phyloP scores from a whole-genome alignment of 768 basidiomycete species.

The Favolaschia claudopus region DNA sequence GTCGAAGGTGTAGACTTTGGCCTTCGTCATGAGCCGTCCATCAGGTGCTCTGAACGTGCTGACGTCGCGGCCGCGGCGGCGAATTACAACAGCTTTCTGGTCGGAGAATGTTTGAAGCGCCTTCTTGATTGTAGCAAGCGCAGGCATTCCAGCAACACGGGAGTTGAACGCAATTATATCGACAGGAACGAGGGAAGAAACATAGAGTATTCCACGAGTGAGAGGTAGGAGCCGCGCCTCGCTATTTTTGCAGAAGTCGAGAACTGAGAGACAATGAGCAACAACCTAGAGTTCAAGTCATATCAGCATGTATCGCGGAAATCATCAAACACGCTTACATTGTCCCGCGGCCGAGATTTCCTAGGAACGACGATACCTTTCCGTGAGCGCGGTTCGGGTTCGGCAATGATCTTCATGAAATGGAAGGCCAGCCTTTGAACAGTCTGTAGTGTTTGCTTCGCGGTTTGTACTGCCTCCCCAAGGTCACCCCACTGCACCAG shows the following conservation, averaged over 20 bases:
- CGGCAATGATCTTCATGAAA: not conserved
- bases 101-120: slow-evolving; percentile 28
- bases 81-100: slow-evolving; percentile 26
- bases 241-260: too few species aligned
- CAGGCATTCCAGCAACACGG: slow-evolving; percentile 19
- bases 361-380: not conserved
- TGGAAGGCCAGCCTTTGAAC: not conserved
- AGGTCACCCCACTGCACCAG: too few species aligned
- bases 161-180: slow-evolving; percentile 15
- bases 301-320: too few species aligned
- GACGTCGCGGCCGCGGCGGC: slow-evolving; percentile 21
- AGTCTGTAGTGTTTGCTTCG: too few species aligned
- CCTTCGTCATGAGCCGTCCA: slow-evolving; percentile 2
- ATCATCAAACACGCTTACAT: too few species aligned
- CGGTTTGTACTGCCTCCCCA: too few species aligned
- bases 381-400: not conserved
- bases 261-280: too few species aligned
- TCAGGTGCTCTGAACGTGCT: not conserved
- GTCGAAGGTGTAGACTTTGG: slow-evolving; percentile 29
- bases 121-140: slow-evolving; percentile 31
- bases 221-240: too few species aligned
- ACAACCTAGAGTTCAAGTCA: too few species aligned
- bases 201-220: not conserved
- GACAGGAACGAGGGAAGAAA: not conserved
- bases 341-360: too few species aligned